Conservation (phyloP, 345 rosid species). For the Viola odorata region DNA sequence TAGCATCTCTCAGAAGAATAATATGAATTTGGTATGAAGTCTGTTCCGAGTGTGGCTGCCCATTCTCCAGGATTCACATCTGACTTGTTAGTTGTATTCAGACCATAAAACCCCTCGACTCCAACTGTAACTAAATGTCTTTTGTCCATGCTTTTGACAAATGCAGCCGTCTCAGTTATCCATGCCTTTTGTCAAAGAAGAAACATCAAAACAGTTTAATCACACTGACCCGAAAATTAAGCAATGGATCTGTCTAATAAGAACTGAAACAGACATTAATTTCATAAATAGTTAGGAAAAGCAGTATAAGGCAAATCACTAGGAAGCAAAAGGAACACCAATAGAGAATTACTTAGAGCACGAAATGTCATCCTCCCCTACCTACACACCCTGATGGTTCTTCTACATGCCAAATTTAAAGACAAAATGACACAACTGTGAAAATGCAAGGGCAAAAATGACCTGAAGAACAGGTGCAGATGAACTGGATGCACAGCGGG, state of each 20-base stretch:
- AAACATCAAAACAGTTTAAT: neutral
- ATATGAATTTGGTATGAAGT: too few species aligned
- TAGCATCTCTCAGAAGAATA: too few species aligned
- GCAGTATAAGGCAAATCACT: neutral
- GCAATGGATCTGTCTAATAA: neutral
- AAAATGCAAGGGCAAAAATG: slow-evolving; percentile 2
- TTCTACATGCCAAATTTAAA: neutral
- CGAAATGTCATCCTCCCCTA: too few species aligned
- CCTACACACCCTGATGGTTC: too few species aligned
- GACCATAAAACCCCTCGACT: slow-evolving; percentile 43
- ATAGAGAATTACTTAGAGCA: too few species aligned
- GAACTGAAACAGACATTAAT: neutral
- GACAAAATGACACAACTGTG: neutral
- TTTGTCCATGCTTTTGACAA: slow-evolving; percentile 39
- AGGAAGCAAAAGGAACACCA: too few species aligned
- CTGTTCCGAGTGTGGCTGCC: slow-evolving; percentile 18
- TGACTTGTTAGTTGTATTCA: slow-evolving; percentile 14
- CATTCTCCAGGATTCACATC: slow-evolving; percentile 44
- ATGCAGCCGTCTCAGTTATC: slow-evolving; percentile 46
- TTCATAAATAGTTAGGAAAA: neutral
- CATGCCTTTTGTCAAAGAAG: slow-evolving; percentile 31
- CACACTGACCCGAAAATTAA: neutral
- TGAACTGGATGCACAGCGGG: slow-evolving; percentile 36
- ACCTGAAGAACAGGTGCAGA: slow-evolving; percentile 44
- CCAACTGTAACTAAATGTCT: slow-evolving; percentile 43